Evolutionary conservation across 768 basidiomycete genomes (phyloP).

Genomic region (Austroboletus eburneus): DNA sequence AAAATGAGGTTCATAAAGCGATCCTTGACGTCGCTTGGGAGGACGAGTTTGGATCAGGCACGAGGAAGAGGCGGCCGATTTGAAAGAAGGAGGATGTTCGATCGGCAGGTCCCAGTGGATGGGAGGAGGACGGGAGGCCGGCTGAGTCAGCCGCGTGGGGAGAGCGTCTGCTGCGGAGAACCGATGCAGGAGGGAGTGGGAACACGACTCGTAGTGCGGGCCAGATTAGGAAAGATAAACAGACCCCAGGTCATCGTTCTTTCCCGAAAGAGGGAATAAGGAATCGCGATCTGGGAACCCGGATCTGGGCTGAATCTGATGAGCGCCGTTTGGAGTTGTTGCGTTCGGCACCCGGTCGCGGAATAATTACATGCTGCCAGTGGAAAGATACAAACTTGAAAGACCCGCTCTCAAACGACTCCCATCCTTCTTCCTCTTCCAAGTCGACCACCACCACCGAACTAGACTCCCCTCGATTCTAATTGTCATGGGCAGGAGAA

Average conservation of each 20-base stretch:
- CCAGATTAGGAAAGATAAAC: neutral
- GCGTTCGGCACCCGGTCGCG: conserved; percentile 36
- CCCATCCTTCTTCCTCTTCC: conserved; percentile 4
- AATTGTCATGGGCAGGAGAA: conserved; percentile 61
- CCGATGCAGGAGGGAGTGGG: conserved; percentile 16
- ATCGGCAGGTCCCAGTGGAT: neutral
- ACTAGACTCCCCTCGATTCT: conserved; percentile 16
- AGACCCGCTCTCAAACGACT: conserved; percentile 31
- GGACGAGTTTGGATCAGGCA: conserved; percentile 27
- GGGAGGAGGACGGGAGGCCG: conserved; percentile 25
- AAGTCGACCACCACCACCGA: no score
- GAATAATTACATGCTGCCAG: conserved; percentile 36
- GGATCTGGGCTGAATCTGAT: conserved; percentile 31
- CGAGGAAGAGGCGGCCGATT: conserved; percentile 6
- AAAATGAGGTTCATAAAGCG: conserved; percentile 18
- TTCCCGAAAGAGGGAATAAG: neutral
- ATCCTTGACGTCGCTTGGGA: conserved; percentile 26
- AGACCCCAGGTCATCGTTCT: conserved; percentile 1
- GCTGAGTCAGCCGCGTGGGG: conserved; percentile 9
- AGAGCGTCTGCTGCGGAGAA: conserved; percentile 24
- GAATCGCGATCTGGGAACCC: conserved; percentile 17
- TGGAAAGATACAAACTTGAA: conserved; percentile 34
- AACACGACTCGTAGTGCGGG: neutral
- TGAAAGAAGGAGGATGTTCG: conserved; percentile 11
- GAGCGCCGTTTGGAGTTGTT: conserved; percentile 36